Conservation (phyloP, 768 basidiomycete species). For the Amanita phalloides region DNA sequence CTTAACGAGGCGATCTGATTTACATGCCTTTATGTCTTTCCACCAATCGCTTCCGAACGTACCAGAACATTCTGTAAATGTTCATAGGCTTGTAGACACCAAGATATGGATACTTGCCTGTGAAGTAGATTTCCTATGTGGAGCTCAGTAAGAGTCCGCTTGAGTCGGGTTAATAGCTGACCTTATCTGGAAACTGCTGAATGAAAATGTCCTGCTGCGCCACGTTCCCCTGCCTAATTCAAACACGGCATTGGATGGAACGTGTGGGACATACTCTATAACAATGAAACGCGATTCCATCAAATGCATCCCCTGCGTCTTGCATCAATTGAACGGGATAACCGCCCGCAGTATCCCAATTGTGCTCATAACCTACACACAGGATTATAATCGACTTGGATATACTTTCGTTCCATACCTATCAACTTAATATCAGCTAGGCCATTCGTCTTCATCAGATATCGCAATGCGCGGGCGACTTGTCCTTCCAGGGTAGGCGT, state of each 20-base stretch:
- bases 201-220: constrained; percentile 46
- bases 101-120: constrained; percentile 16
- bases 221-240: constrained; percentile 27
- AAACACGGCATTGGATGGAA: background rate
- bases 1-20: background rate
- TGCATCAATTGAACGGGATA: constrained; percentile 61
- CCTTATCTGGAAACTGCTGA: constrained; percentile 43
- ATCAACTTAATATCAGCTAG: constrained; percentile 52
- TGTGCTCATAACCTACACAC: constrained; percentile 40
- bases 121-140: constrained; percentile 33
- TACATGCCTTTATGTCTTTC: constrained; percentile 59
- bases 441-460: constrained; percentile 52
- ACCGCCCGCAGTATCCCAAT: constrained; percentile 55
- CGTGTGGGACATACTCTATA: constrained; percentile 27
- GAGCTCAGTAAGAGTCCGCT: background rate
- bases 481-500: constrained; percentile 43
- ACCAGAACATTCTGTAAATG: constrained; percentile 46
- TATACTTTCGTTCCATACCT: constrained; percentile 20
- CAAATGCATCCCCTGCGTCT: constrained; percentile 40
- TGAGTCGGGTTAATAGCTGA: constrained; percentile 5
- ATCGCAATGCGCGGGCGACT: constrained; percentile 44
- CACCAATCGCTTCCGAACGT: constrained; percentile 66
- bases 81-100: background rate
- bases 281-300: constrained; percentile 66
- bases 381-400: background rate